A percentile compares a stretch with the other conserved stretches of the same genome.
Conservation (phyloP, 2,329 filamentous ascomycete species). For the Exserohilum turcica region DNA sequence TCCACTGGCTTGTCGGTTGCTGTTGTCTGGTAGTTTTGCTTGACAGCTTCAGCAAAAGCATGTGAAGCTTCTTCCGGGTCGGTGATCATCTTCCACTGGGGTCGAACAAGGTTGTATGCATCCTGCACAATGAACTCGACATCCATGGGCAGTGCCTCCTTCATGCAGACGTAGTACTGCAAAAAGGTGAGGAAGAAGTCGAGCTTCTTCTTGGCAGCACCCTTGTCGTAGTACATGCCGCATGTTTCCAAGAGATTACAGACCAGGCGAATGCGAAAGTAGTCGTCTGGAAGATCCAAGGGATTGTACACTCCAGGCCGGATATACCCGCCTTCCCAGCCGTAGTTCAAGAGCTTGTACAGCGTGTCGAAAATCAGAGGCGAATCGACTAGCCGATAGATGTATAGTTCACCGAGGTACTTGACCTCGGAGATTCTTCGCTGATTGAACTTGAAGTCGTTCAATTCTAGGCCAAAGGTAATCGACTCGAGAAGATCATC, state of each 20-base stretch:
- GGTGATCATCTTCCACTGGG: conserved; percentile 87
- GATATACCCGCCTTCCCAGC: conserved; percentile 81
- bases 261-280: conserved; percentile 90
- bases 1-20: conserved; percentile 72
- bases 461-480: conserved; percentile 84
- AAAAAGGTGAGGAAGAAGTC: conserved; percentile 98
- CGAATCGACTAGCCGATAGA: conserved; percentile 95
- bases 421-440: conserved; percentile 93
- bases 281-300: conserved; percentile 90
- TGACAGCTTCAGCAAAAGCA: conserved; percentile 84
- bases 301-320: conserved; percentile 75
- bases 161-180: conserved; percentile 94
- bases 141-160: conserved; percentile 90
- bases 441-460: conserved; percentile 98
- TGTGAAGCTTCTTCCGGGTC: conserved; percentile 82
- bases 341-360: conserved; percentile 93
- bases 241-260: conserved; percentile 92
- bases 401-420: conserved; percentile 94
- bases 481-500: conserved; percentile 91
- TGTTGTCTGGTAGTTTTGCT: conserved; percentile 83
- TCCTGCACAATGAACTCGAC: conserved; percentile 97
- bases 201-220: conserved; percentile 91
- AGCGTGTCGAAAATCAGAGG: conserved; percentile 93
- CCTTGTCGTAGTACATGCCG: conserved; percentile 93
- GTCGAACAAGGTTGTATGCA: conserved; percentile 80